Conservation (phyloP, 148 eudicot species). For the Euryodendron excelsum region DNA sequence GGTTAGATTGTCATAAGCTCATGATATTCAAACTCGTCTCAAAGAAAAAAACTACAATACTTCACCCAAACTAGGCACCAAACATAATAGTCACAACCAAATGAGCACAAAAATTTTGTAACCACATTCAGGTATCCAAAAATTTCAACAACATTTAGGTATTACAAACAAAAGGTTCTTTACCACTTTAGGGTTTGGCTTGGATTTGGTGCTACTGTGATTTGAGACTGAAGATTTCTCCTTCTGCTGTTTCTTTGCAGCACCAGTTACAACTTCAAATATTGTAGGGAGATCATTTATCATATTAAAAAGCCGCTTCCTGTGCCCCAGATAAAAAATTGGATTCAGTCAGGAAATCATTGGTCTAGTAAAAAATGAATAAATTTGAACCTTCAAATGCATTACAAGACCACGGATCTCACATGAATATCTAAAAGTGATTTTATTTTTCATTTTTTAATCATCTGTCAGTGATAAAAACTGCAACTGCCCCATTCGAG, state of each 20-base stretch:
- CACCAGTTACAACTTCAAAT: conserved; percentile 78
- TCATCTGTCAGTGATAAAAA: background rate
- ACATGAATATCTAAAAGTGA: background rate
- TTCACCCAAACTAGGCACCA: conserved; percentile 4
- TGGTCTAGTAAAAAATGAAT: background rate
- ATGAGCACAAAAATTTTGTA: background rate
- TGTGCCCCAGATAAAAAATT: conserved; percentile 30
- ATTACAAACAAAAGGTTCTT: background rate
- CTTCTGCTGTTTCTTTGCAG: conserved; percentile 68
- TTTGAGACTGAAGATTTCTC: conserved; percentile 62
- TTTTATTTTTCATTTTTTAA: background rate
- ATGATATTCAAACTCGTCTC: background rate
- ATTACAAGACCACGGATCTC: background rate
- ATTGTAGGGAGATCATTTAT: conserved; percentile 82
- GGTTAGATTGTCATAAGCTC: background rate
- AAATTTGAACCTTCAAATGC: background rate
- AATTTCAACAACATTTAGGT: background rate
- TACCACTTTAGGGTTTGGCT: conserved; percentile 72
- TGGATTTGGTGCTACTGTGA: conserved; percentile 72
- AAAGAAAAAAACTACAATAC: conserved; percentile 3
- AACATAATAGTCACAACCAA: background rate
- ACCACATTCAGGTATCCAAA: too few species aligned
- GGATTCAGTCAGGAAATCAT: conserved; percentile 5
- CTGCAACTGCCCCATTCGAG: background rate
- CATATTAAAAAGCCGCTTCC: conserved; percentile 87